Base-by-base conservation (phyloP, 2,329 filamentous ascomycete species). In the Claviceps spartinae region DNA sequence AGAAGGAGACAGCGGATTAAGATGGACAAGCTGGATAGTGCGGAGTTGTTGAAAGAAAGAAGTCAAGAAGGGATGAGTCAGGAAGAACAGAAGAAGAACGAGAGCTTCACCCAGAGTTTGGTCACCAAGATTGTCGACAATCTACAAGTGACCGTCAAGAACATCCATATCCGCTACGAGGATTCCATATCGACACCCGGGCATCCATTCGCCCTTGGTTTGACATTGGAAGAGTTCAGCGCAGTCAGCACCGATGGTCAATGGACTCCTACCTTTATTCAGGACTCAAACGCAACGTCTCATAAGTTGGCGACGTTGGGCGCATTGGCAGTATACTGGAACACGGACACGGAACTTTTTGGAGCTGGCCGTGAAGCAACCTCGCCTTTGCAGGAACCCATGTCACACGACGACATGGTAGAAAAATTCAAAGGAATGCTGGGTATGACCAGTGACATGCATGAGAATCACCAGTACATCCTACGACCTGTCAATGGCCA, bases 111-210 rank as follows among this genome's bases (percentile, higher is more conserved):
- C 4, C 85, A 95, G 60, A 97, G 90, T 65, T 70, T 99, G 59
- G 83, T 91, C 47, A 95, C 91, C 40, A 95, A 95, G 60, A 95
- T 99, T 63, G 88, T 97, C 63, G 93, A 98, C 75, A 99, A 99
- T 63, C 76, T 99, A 42, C 93, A 99, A 68, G 88, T 98, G 60
- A 93, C 86, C 24, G 83, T 99, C 68, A 97, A 95, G 75, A 98
- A 97, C 65, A 95, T 99, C 54, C 93, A 99, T 67, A 81, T 98
- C 57, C 87, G 93, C 60, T 99, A 98, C 69, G 93, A 99, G 69
- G 93, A 99, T 69, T 90, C 91, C 14, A 88, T 98, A 61, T 94
- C 93, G 20, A 87, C 90, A 9, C 90, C 91, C 0, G 90, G 89
- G 1, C 93, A 98, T 65, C 91, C 94, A 0, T 98, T 98, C 61